Conservation (phyloP, 2,329 filamentous ascomycete genomes). For the Cladophialophora yegresii region DNA sequence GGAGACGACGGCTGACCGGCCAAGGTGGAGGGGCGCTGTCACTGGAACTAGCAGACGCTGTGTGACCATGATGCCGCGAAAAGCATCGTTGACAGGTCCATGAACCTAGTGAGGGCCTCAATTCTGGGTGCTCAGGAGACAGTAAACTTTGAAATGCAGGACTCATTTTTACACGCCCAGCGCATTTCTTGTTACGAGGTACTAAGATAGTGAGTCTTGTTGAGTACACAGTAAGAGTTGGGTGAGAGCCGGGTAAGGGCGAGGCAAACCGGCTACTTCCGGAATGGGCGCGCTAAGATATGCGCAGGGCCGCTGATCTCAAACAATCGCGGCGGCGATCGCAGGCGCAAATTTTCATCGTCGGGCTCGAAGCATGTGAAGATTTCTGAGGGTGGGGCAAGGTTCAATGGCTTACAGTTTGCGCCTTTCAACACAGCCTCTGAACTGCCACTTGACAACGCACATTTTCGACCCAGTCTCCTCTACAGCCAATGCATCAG, state of each 20-base stretch:
- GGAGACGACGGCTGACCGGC: conserved; percentile 1
- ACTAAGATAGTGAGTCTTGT: background rate
- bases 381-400: background rate
- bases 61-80: background rate
- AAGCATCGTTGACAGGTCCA: background rate
- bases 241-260: background rate
- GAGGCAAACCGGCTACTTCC: conserved; percentile 8
- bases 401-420: background rate
- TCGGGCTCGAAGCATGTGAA: conserved; percentile 25
- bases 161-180: background rate
- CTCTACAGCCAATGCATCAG: background rate
- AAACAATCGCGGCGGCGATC: conserved; percentile 22
- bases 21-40: background rate
- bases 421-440: background rate
- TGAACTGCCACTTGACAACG: background rate
- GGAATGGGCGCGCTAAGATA: conserved; percentile 8
- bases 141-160: background rate
- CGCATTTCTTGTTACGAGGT: background rate
- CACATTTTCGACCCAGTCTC: background rate
- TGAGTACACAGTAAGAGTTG: background rate
- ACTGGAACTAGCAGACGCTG: background rate
- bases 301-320: conserved; percentile 13
- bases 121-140: background rate
- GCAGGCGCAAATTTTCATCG: conserved; percentile 13
- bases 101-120: background rate